Evolutionary conservation across 257 asterid genomes (phyloP).

Genomic region (Paulownia fortunei): DNA sequence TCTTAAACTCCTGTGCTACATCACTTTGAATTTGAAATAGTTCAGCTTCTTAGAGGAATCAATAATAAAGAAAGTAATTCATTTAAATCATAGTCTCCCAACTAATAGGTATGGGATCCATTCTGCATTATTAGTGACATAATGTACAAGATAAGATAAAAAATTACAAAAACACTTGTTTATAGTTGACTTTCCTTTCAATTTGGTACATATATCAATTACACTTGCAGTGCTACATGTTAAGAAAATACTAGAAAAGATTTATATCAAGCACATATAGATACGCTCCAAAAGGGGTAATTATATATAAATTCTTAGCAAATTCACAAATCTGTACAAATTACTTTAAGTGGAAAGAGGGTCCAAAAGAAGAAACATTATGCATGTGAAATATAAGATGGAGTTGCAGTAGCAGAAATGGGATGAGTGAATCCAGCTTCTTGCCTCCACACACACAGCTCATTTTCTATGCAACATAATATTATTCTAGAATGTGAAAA

Average conservation of each 20-base stretch:
- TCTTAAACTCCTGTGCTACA: background rate
- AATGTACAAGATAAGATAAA: conserved; percentile 34
- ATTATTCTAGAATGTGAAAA: background rate
- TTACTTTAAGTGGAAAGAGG: background rate
- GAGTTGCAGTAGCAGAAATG: conserved; percentile 3
- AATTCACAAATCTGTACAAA: background rate
- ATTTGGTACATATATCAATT: background rate
- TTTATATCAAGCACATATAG: background rate
- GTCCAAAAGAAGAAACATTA: conserved; percentile 9
- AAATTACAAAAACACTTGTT: conserved; percentile 16
- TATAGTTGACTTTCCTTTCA: conserved; percentile 28
- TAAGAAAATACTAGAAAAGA: background rate
- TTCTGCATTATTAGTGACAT: conserved; percentile 31
- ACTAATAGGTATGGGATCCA: conserved; percentile 41
- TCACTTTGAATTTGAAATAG: background rate
- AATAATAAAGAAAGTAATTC: background rate
- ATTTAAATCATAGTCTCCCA: conserved; percentile 30
- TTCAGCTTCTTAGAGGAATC: background rate
- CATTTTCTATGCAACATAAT: conserved; percentile 1
- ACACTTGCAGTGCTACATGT: background rate
- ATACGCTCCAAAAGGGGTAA: background rate
- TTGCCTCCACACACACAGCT: conserved; percentile 31
- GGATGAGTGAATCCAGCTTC: conserved; percentile 33
- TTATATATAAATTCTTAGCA: background rate
- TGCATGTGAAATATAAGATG: conserved; percentile 32